phyloP scores from a whole-genome alignment of 2,329 filamentous ascomycete species.

The Diaporthe amygdali region DNA sequence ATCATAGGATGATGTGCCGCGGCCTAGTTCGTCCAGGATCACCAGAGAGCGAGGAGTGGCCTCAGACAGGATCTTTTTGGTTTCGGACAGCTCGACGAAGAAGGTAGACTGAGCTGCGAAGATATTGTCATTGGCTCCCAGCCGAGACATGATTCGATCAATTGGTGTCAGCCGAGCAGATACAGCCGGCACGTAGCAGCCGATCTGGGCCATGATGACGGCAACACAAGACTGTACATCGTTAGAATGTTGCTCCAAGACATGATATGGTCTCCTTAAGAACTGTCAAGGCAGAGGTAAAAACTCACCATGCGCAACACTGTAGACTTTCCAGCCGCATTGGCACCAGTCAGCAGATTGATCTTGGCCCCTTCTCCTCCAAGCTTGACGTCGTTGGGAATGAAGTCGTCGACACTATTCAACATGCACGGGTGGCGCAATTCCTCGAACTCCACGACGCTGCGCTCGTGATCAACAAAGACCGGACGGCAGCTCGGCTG shows the following conservation, averaged over 20 bases:
- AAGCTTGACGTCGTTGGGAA: conserved; percentile 90
- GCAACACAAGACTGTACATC: conserved; percentile 79
- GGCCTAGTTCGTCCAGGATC: conserved; percentile 94
- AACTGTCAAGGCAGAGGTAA: background rate
- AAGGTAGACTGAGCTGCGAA: conserved; percentile 98
- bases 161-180: conserved; percentile 86
- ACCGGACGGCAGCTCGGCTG: conserved; percentile 85
- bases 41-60: conserved; percentile 93
- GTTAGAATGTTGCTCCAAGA: conserved; percentile 30
- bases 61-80: conserved; percentile 95
- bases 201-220: conserved; percentile 96
- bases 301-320: conserved; percentile 84
- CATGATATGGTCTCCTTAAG: background rate
- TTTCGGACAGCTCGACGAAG: conserved; percentile 96
- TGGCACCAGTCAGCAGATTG: conserved; percentile 90
- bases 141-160: conserved; percentile 97
- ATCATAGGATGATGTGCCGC: conserved; percentile 94
- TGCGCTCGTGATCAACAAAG: conserved; percentile 87
- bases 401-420: conserved; percentile 89
- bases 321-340: conserved; percentile 96
- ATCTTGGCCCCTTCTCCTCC: conserved; percentile 85
- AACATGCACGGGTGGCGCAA: conserved; percentile 95
- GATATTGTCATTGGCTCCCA: conserved; percentile 98
- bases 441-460: conserved; percentile 88
- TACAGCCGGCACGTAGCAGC: conserved; percentile 86